A percentile compares a stretch with the other conserved stretches of the same genome.
These are phyloP conservation scores for Linnemannia zychae DNA, from an alignment of 192 early-diverging fungal genomes.

Conservation along the genomic window DNA sequence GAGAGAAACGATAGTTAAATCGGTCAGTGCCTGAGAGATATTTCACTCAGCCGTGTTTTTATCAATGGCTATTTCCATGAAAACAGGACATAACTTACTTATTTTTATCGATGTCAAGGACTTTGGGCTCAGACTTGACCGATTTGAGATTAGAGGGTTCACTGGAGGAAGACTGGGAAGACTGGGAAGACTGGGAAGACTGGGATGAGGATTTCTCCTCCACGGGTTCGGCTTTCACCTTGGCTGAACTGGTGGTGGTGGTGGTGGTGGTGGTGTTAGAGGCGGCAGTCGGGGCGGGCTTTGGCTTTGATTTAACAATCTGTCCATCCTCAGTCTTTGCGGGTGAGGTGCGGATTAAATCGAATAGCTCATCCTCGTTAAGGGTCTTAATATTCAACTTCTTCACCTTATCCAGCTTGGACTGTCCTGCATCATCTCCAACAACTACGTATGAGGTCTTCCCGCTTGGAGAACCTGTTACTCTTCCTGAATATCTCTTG, in stretches of 20 bases:
- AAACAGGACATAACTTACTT: not conserved
- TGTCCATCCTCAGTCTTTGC: slow-evolving; percentile 55
- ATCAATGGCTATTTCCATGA: not conserved
- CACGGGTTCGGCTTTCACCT: slow-evolving; percentile 7
- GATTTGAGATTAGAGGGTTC: slow-evolving; percentile 1
- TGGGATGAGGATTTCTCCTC: not conserved
- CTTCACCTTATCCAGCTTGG: slow-evolving; percentile 87
- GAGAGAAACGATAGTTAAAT: not conserved
- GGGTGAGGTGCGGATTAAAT: slow-evolving; percentile 76
- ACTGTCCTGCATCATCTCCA: slow-evolving; percentile 88
- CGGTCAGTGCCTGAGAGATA: not conserved
- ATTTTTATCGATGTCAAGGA: not conserved
- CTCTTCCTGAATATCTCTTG: slow-evolving; percentile 82
- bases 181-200: not conserved
- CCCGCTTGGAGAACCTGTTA: slow-evolving; percentile 80
- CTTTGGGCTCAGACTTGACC: not conserved
- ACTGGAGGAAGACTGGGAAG: not conserved
- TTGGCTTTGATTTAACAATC: slow-evolving; percentile 23
- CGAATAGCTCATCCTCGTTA: slow-evolving; percentile 87
- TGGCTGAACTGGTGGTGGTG: not conserved
- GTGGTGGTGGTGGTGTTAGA: not conserved
- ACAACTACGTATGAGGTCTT: slow-evolving; percentile 90
- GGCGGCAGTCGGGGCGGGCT: slow-evolving; percentile 18
- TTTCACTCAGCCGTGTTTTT: not conserved
- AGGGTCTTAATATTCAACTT: slow-evolving; percentile 75